These are phyloP conservation scores for Cyclotella cryptica DNA, from an alignment of 108 stramenopile species.

Conservation along the genomic window DNA sequence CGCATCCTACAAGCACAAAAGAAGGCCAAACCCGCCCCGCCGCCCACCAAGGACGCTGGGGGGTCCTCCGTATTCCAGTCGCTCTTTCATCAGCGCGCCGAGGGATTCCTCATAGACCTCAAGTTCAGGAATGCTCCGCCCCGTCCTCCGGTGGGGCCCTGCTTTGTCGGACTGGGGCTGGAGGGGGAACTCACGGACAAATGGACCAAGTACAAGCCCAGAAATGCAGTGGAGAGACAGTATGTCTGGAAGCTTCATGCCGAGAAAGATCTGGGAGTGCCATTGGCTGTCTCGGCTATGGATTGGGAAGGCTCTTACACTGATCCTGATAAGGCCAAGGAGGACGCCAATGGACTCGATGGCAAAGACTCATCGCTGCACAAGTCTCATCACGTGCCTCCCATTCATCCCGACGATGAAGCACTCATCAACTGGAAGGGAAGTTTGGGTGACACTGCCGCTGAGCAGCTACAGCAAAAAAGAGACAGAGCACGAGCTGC, in stretches of 20 bases:
- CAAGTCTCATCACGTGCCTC: conserved; percentile 16
- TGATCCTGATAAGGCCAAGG: conserved; percentile 18
- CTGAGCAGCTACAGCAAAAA: conserved; percentile 66
- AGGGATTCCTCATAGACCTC: conserved; percentile 87
- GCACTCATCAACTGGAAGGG: conserved; percentile 85
- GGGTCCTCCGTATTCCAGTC: conserved; percentile 69
- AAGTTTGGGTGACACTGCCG: conserved; percentile 75
- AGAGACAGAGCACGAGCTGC: conserved; percentile 72
- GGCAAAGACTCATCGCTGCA: background rate
- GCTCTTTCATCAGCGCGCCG: conserved; percentile 76
- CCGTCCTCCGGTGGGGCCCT: conserved; percentile 89
- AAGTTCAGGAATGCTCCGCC: conserved; percentile 89
- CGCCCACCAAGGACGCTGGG: conserved; percentile 10
- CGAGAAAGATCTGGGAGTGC: conserved; percentile 75
- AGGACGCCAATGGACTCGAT: background rate
- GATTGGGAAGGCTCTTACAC: conserved; percentile 71
- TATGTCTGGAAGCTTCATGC: conserved; percentile 85
- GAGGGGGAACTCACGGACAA: conserved; percentile 73
- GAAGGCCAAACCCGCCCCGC: conserved; percentile 19
- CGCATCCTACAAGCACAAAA: conserved; percentile 55
- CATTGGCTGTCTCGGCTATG: conserved; percentile 86
- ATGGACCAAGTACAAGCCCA: conserved; percentile 72
- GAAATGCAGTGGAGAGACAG: conserved; percentile 81
- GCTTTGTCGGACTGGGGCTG: conserved; percentile 82
- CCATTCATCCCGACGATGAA: conserved; percentile 72